Evolutionary conservation across 2,329 filamentous ascomycete genomes (phyloP).

Genomic region (Monosporascus sp.): DNA sequence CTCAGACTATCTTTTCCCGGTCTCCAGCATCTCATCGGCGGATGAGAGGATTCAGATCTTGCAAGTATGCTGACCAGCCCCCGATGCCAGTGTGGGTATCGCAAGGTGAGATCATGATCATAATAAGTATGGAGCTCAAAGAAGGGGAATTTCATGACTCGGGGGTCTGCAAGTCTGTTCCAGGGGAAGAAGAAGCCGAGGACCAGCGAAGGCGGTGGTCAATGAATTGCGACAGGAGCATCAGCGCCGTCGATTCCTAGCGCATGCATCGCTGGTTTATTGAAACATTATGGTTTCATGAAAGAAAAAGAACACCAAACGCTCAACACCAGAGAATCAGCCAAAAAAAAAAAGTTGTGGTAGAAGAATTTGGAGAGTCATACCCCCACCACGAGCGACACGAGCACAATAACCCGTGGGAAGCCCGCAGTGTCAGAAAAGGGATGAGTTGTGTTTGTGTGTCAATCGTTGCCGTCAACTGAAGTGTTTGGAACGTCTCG

Average conservation of each 20-base stretch:
- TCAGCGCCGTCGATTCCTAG: slow-evolving; percentile 1
- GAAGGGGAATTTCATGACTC: slow-evolving; percentile 10
- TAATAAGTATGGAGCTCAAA: slow-evolving; percentile 8
- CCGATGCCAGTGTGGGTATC: slow-evolving; percentile 11
- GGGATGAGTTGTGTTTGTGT: slow-evolving; percentile 9
- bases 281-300: slow-evolving; percentile 26
- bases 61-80: slow-evolving; percentile 11
- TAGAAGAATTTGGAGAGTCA: slow-evolving; percentile 8
- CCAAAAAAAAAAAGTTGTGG: slow-evolving; percentile 13
- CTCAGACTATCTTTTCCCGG: slow-evolving; percentile 3
- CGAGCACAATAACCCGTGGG: slow-evolving; percentile 9
- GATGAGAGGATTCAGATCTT: slow-evolving; percentile 8
- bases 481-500: slow-evolving; percentile 19
- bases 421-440: slow-evolving; percentile 14
- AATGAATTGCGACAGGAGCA: slow-evolving; percentile 2
- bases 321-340: slow-evolving; percentile 21
- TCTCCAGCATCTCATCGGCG: slow-evolving; percentile 5
- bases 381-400: background rate
- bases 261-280: slow-evolving; percentile 19
- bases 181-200: slow-evolving; percentile 2
- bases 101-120: slow-evolving; percentile 8
- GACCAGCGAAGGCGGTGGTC: slow-evolving; percentile 1
- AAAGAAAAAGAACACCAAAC: slow-evolving; percentile 21
- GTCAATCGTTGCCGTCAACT: slow-evolving; percentile 16
- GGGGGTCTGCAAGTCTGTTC: slow-evolving; percentile 9